These are phyloP conservation scores for Fusarium begoniae DNA, from an alignment of 2,329 filamentous ascomycete species.

Conservation along the genomic window DNA sequence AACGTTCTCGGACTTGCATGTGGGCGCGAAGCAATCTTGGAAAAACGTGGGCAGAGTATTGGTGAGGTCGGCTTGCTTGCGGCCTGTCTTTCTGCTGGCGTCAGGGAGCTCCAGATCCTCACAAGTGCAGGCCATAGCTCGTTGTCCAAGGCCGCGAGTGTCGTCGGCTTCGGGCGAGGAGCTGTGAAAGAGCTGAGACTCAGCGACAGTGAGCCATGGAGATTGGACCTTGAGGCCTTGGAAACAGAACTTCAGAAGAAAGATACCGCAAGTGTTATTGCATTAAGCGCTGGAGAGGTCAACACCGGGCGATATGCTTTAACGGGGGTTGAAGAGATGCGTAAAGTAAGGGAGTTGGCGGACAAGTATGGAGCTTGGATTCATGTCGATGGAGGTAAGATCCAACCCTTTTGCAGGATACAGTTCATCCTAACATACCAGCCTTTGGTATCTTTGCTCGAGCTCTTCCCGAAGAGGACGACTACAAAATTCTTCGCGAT, in stretches of 20 bases:
- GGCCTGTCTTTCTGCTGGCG: constrained; percentile 70
- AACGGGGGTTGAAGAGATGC: constrained; percentile 67
- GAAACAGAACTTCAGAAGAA: constrained; percentile 64
- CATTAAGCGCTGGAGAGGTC: constrained; percentile 86
- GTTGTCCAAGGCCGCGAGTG: constrained; percentile 81
- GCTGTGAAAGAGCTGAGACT: constrained; percentile 70
- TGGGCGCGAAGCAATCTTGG: constrained; percentile 71
- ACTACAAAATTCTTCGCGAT: constrained; percentile 64
- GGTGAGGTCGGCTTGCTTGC: constrained; percentile 75
- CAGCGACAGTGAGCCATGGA: constrained; percentile 67
- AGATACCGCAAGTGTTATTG: constrained; percentile 76
- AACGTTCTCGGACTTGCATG: constrained; percentile 82
- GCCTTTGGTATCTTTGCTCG: constrained; percentile 89
- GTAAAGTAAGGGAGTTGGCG: constrained; percentile 72
- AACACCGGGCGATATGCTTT: constrained; percentile 85
- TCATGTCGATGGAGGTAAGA: constrained; percentile 80
- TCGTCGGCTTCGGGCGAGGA: constrained; percentile 79
- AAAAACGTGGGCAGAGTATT: constrained; percentile 54
- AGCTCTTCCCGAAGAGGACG: constrained; percentile 63
- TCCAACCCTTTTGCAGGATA: no score
- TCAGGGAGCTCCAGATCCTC: constrained; percentile 77
- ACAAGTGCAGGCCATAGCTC: constrained; percentile 88
- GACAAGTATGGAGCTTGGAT: constrained; percentile 83
- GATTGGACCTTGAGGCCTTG: constrained; percentile 73
- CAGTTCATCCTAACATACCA: constrained; percentile 30